A percentile compares a stretch with the other conserved stretches of the same genome.
Conservation (phyloP, 75 land plant genomes). For the Gnetum montanum region DNA sequence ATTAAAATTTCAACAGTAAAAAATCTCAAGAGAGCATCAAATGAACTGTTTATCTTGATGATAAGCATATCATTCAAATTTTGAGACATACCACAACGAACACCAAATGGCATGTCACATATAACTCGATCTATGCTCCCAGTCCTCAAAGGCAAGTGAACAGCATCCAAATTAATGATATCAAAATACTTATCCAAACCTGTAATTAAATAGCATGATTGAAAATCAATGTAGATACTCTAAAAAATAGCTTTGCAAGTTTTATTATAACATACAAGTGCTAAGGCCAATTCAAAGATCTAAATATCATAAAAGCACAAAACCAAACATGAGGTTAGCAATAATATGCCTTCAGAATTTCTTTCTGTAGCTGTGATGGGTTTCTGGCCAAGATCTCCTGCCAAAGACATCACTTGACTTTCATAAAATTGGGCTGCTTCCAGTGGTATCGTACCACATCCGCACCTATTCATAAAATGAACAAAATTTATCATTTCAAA, state of each 20-base stretch:
- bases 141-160: conserved; percentile 25
- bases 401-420: conserved; percentile 22
- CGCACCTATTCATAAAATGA: conserved; percentile 19
- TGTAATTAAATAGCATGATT: conserved; percentile 1
- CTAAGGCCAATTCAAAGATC: no score
- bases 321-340: no score
- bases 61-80: no score
- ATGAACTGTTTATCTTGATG: neutral
- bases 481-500: neutral
- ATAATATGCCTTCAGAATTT: conserved; percentile 21
- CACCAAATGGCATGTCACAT: conserved; percentile 50
- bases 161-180: conserved; percentile 36
- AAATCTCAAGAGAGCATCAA: neutral
- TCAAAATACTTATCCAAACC: conserved; percentile 9
- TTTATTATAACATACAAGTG: no score
- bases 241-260: neutral
- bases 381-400: conserved; percentile 22
- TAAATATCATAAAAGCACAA: no score
- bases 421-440: conserved; percentile 28
- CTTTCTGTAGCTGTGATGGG: conserved; percentile 23
- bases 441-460: conserved; percentile 45
- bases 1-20: neutral
- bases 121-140: conserved; percentile 31
- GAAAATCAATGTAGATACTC: neutral
- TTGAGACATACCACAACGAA: conserved; percentile 32